Base-by-base conservation (phyloP, 768 basidiomycete species). In the Melanogaster broomeanus region DNA sequence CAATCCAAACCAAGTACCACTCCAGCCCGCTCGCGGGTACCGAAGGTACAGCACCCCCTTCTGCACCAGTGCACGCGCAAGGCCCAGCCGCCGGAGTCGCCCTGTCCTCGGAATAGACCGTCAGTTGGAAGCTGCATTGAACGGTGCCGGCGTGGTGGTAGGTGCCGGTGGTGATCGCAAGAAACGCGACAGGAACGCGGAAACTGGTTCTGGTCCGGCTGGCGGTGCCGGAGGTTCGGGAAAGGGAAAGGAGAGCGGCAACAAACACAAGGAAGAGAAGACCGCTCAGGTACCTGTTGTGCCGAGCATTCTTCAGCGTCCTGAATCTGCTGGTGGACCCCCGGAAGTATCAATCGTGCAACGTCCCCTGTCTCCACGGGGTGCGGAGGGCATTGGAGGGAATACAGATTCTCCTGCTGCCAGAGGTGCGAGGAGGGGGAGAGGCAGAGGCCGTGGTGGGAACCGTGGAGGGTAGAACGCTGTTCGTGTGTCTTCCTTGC, bases 91-190 rank as follows among this genome's bases (percentile, higher is more conserved):
- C 21, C 76, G 82, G 28, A 56, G 66, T 5, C 79, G 87, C 6
- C 85, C 85, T 2, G 74, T 85, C 10, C 68, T 89, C 28, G 85
- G 86, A 0, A 62, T 86, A 8, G 84, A 76, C 0, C 76, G 87
- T 12, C 85, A 88, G 13, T 85, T 90, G 46, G 87, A 88, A 58
- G 87, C 82, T 7, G 88, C 88, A 8, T 67, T 90, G 25, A 88
- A 68, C 50, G 82, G 85, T 0, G 81, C 82, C 1, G 84, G 83
- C 6, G 81, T 82, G 4, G 58, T 40, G 2, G 66, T 75, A n/a
- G 61, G 54, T 3, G 51, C 63, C 2, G 58, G 63, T 11, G 55
- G 62, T 30, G 70, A 75, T 22, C 64, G 71, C 18, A 74, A 70
- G 61, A 61, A 57, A 33, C 68, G 66, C 9, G 74, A 73, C 58